Conservation (phyloP, 306 rosid species). For the Castanospermum australe region DNA sequence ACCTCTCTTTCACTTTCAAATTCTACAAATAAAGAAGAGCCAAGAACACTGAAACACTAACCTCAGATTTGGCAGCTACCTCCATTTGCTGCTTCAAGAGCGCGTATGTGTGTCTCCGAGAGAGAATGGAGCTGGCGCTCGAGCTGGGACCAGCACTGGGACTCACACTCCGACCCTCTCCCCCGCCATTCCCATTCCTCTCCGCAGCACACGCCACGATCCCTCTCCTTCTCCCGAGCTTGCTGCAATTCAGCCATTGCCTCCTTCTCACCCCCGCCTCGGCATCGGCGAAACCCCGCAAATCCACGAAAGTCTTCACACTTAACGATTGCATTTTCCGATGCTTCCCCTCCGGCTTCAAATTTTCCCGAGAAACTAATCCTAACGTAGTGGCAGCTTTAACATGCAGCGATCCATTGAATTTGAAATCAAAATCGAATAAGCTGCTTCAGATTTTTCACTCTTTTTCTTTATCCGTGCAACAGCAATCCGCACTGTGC, state of each 20-base stretch:
- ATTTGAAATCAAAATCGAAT: background rate
- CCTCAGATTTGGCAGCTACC: slow-evolving; percentile 93
- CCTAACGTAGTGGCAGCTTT: background rate
- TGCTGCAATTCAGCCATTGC: slow-evolving; percentile 16
- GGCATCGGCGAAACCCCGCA: slow-evolving; percentile 25
- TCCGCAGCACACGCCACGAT: slow-evolving; percentile 54
- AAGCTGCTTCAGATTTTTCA: background rate
- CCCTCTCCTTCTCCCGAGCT: slow-evolving; percentile 20
- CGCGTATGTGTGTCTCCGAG: slow-evolving; percentile 79
- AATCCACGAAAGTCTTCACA: slow-evolving; percentile 42
- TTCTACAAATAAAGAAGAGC: background rate
- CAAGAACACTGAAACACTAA: background rate
- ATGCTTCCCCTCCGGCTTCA: background rate
- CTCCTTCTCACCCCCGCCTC: slow-evolving; percentile 25
- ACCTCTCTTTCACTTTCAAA: background rate
- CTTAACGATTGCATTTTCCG: slow-evolving; percentile 66
- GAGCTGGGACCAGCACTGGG: slow-evolving; percentile 40
- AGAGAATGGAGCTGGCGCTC: slow-evolving; percentile 46
- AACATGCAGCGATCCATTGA: background rate
- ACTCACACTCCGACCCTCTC: slow-evolving; percentile 40
- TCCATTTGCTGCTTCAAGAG: slow-evolving; percentile 86
- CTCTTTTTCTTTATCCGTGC: too few relatives aligned
- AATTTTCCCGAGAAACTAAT: background rate
- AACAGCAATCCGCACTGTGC: too few relatives aligned
- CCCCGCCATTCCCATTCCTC: slow-evolving; percentile 40